Percentiles rank a stretch among this genome's conserved stretches.
phyloP scores from a whole-genome alignment of 306 rosid species.

The Crataegus laevigata region DNA sequence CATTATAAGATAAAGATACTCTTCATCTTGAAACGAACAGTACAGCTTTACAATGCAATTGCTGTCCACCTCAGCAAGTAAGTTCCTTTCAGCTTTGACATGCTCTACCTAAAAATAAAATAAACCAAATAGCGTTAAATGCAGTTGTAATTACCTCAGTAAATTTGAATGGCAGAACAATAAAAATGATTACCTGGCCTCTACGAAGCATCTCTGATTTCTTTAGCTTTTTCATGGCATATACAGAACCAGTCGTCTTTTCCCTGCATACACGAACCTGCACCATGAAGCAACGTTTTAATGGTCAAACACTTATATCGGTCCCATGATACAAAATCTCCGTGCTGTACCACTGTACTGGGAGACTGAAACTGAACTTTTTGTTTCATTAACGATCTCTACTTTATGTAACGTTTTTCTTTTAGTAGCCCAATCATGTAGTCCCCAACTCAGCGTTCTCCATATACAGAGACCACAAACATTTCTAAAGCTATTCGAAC shows the following conservation, averaged over 20 bases:
- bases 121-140: slow-evolving; percentile 12
- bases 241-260: slow-evolving; percentile 72
- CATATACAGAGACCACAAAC: background rate
- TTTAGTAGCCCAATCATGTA: background rate
- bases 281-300: slow-evolving; percentile 34
- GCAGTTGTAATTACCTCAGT: slow-evolving; percentile 3
- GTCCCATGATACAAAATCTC: background rate
- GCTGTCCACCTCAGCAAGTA: slow-evolving; percentile 98
- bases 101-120: slow-evolving; percentile 69
- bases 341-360: background rate
- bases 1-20: slow-evolving; percentile 88
- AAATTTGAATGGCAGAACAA: slow-evolving; percentile 15
- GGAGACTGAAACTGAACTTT: background rate
- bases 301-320: background rate
- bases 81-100: slow-evolving; percentile 94
- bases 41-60: slow-evolving; percentile 94
- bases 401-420: background rate
- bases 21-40: slow-evolving; percentile 94
- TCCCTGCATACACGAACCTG: slow-evolving; percentile 97
- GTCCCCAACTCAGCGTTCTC: background rate
- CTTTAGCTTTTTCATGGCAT: slow-evolving; percentile 98
- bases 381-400: background rate
- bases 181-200: slow-evolving; percentile 73
- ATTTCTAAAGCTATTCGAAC: background rate
- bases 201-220: slow-evolving; percentile 99